A percentile compares a stretch with the other conserved stretches of the same genome.
Conservation (phyloP, 2,329 filamentous ascomycete species). For the Fusarium piperis region DNA sequence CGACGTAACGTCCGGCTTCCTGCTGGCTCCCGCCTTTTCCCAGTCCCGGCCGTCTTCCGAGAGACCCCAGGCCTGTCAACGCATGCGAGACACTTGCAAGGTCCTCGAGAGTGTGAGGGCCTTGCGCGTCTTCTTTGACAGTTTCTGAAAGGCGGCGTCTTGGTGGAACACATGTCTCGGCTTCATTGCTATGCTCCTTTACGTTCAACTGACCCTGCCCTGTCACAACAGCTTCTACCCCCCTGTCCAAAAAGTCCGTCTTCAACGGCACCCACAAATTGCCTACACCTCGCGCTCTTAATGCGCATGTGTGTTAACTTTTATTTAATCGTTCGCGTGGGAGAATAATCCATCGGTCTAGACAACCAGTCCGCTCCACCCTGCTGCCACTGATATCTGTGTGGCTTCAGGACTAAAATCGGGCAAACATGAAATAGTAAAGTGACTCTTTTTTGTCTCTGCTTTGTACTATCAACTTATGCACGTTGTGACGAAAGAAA, state of each 20-base stretch:
- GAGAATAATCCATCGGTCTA: conserved; percentile 71
- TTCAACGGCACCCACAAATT: conserved; percentile 61
- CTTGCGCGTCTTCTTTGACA: conserved; percentile 5
- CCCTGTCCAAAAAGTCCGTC: conserved; percentile 32
- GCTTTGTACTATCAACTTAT: background rate
- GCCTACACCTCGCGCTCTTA: conserved; percentile 69
- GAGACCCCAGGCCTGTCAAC: conserved; percentile 5
- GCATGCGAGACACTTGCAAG: conserved; percentile 11
- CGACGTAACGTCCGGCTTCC: conserved; percentile 8
- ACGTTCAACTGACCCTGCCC: background rate
- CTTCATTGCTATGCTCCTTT: conserved; percentile 17
- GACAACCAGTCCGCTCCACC: conserved; percentile 75
- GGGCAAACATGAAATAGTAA: conserved; percentile 56
- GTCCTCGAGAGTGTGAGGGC: background rate
- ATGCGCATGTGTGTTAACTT: conserved; percentile 70
- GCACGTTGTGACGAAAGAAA: conserved; percentile 8
- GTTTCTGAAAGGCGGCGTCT: background rate
- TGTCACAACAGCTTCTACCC: background rate
- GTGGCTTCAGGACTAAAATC: conserved; percentile 71
- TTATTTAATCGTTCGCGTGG: conserved; percentile 66
- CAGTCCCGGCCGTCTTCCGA: background rate
- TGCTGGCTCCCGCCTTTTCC: conserved; percentile 7
- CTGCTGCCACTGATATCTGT: conserved; percentile 66
- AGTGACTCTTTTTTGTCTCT: conserved; percentile 1
- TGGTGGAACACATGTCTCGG: conserved; percentile 17